Evolutionary conservation across 768 basidiomycete species (phyloP).

Genomic region (Lactarius tabidus): DNA sequence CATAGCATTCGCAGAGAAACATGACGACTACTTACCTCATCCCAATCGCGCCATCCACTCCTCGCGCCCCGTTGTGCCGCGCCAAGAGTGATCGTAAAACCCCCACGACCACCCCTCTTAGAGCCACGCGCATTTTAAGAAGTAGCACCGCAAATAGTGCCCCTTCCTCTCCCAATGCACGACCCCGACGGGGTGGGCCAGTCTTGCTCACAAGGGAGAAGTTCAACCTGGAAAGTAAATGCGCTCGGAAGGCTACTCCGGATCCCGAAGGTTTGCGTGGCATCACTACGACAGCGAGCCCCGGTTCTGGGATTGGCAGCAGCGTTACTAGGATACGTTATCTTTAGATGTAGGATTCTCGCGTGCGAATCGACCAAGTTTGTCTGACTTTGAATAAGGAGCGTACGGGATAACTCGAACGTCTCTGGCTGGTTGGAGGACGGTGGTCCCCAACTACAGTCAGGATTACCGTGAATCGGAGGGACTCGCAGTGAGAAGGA

Average conservation of each 20-base stretch:
- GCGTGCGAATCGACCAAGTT: slow-evolving; percentile 95
- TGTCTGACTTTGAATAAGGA: slow-evolving; percentile 98
- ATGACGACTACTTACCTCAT: slow-evolving; percentile 62
- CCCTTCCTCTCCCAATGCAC: slow-evolving; percentile 50
- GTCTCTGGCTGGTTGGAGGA: slow-evolving; percentile 79
- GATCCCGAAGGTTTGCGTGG: slow-evolving; percentile 85
- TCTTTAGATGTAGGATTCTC: slow-evolving; percentile 82
- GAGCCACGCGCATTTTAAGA: slow-evolving; percentile 42
- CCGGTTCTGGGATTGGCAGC: slow-evolving; percentile 41
- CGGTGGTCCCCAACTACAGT: slow-evolving; percentile 90
- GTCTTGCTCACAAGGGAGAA: slow-evolving; percentile 93
- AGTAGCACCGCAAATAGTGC: slow-evolving; percentile 34
- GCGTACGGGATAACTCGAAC: slow-evolving; percentile 98
- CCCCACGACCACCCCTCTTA: slow-evolving; percentile 43
- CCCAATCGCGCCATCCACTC: slow-evolving; percentile 90
- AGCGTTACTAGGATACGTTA: slow-evolving; percentile 45
- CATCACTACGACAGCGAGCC: slow-evolving; percentile 62
- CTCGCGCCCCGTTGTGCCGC: slow-evolving; percentile 53
- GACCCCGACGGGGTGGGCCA: slow-evolving; percentile 65
- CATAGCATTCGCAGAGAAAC: background rate
- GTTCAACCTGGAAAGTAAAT: slow-evolving; percentile 93
- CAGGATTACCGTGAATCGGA: slow-evolving; percentile 84
- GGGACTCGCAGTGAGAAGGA: slow-evolving; percentile 84
- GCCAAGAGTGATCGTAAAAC: slow-evolving; percentile 41
- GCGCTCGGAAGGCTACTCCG: slow-evolving; percentile 84